phyloP scores from a whole-genome alignment of 1,284 basidiomycete species.

The Ustilago sp. region DNA sequence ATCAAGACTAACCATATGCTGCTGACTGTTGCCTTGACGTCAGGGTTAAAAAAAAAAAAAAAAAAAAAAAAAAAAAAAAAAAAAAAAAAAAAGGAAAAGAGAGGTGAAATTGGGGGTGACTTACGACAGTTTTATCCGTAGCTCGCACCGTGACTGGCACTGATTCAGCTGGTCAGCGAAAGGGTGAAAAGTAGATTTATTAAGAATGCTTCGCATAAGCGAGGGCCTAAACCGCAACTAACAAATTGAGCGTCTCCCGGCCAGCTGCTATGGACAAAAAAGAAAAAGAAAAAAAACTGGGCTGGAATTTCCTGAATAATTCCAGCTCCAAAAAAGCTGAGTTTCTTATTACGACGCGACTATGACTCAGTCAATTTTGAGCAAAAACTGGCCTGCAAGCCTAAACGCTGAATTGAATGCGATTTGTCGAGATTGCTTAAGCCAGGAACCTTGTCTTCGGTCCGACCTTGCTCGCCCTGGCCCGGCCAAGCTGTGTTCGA shows the following conservation, averaged over 20 bases:
- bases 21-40: slow-evolving; percentile 1
- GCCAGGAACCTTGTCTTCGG: slow-evolving; percentile 1
- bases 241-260: not conserved
- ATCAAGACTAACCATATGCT: not conserved
- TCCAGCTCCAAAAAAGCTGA: not conserved
- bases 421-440: slow-evolving; percentile 6
- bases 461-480: slow-evolving; percentile 8
- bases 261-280: too few species aligned
- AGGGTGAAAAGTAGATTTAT: not conserved
- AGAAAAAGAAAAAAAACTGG: too few species aligned
- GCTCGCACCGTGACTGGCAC: not conserved
- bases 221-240: not conserved
- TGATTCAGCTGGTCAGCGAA: not conserved
- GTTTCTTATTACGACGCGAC: slow-evolving; percentile 1
- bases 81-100: not conserved
- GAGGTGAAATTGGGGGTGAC: not conserved
- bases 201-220: slow-evolving; percentile 6
- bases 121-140: not conserved
- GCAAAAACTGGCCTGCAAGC: not conserved
- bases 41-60: not conserved
- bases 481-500: not conserved
- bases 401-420: not conserved
- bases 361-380: not conserved
- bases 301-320: not conserved
- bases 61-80: not conserved